These are phyloP conservation scores for Escovopsis weberi DNA, from an alignment of 2,329 filamentous ascomycete species.

Conservation along the genomic window DNA sequence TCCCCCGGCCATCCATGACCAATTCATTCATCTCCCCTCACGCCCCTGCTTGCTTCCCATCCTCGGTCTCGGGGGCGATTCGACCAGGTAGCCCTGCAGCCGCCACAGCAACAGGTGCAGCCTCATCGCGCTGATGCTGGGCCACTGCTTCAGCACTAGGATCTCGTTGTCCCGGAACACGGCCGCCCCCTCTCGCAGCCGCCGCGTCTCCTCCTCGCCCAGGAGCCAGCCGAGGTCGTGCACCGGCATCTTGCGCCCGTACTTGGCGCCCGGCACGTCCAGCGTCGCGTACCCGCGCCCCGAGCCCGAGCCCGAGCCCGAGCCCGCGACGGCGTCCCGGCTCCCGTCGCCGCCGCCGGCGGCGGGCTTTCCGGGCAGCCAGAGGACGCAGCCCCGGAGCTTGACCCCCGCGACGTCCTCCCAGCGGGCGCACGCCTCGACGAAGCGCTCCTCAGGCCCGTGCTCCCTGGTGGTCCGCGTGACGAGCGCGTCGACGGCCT, in stretches of 20 bases:
- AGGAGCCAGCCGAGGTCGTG: constrained; percentile 39
- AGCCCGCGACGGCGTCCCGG: constrained; percentile 5
- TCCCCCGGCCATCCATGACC: too few species aligned
- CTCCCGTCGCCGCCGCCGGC: constrained; percentile 5
- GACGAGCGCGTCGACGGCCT: constrained; percentile 31
- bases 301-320: too few species aligned
- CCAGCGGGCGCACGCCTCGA: constrained; percentile 28
- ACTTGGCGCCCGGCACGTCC: constrained; percentile 21
- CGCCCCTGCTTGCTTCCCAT: too few species aligned
- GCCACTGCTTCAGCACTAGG: constrained; percentile 26
- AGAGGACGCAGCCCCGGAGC: constrained; percentile 32
- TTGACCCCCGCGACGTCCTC: constrained; percentile 25
- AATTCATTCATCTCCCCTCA: too few species aligned
- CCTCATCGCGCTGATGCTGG: constrained; percentile 23
- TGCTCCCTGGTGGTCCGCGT: constrained; percentile 7
- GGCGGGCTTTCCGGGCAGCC: constrained; percentile 13
- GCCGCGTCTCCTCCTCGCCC: constrained; percentile 28
- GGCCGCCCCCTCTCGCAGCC: constrained; percentile 21
- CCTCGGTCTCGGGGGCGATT: background rate
- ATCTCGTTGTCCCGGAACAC: constrained; percentile 24
- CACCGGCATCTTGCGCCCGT: constrained; percentile 29
- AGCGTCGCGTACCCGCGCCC: constrained; percentile 30
- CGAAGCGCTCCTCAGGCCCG: constrained; percentile 22
- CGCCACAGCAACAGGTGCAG: constrained; percentile 42
- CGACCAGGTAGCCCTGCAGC: constrained; percentile 38